Conservation (phyloP, 2,329 filamentous ascomycete species). For the Venturiaceae sp. region DNA sequence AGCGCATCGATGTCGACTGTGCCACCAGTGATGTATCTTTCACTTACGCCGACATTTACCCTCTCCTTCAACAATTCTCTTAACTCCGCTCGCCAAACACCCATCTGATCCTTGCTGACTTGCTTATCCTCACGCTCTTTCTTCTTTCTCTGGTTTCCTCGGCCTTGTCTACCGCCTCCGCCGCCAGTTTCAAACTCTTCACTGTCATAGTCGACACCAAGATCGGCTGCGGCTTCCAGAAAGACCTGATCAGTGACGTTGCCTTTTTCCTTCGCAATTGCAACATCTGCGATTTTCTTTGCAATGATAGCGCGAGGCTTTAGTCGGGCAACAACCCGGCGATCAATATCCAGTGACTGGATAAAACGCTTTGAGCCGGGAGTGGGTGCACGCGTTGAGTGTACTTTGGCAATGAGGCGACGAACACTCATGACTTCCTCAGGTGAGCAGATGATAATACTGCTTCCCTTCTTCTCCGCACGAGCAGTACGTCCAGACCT, state of each 20-base stretch:
- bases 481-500: conserved; percentile 90
- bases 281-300: conserved; percentile 78
- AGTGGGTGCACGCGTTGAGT: conserved; percentile 42
- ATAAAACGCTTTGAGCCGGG: conserved; percentile 45
- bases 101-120: conserved; percentile 65
- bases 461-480: conserved; percentile 65
- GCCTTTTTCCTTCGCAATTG: conserved; percentile 78
- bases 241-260: conserved; percentile 79
- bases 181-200: conserved; percentile 64
- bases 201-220: conserved; percentile 88
- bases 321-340: conserved; percentile 64
- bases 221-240: conserved; percentile 73
- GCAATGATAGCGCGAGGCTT: conserved; percentile 69
- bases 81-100: conserved; percentile 60
- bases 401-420: conserved; percentile 78
- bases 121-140: conserved; percentile 62
- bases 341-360: conserved; percentile 72
- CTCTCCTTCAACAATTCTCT: conserved; percentile 59
- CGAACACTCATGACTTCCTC: conserved; percentile 83
- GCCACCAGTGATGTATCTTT: conserved; percentile 72
- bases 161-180: conserved; percentile 44
- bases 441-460: conserved; percentile 79
- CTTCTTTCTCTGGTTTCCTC: conserved; percentile 63
- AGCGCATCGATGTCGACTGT: conserved; percentile 65
- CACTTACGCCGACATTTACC: conserved; percentile 81